Conservation (phyloP, 176 grass and related monocot species). For the Leersia perrieri region DNA sequence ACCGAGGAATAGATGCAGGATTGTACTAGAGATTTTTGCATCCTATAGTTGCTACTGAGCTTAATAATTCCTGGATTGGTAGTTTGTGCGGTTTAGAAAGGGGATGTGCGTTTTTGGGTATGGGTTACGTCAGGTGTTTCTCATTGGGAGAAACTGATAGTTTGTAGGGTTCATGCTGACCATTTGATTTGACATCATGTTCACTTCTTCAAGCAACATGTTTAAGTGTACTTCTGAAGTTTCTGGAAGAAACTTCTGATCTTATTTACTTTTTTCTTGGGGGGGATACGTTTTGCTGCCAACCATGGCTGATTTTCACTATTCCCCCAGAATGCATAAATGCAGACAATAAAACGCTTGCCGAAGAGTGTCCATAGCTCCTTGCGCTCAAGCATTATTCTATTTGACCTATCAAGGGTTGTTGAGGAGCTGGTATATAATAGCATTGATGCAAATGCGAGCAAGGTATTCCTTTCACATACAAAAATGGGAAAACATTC, state of each 20-base stretch:
- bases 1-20: not conserved
- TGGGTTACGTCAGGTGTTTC: not conserved
- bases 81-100: not conserved
- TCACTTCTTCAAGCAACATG: not conserved
- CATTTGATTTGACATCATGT: not conserved
- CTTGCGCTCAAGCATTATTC: conserved; percentile 61
- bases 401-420: conserved; percentile 75
- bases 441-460: conserved; percentile 71
- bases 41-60: not conserved
- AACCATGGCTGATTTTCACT: conserved; percentile 8
- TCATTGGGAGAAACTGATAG: not conserved
- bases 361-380: conserved; percentile 56
- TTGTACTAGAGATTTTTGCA: not conserved
- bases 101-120: not conserved
- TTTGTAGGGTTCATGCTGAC: not conserved
- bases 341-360: conserved; percentile 69
- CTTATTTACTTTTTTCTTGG: not conserved
- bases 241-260: not conserved
- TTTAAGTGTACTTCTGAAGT: not conserved
- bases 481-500: not conserved
- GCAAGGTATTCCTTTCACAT: conserved; percentile 50
- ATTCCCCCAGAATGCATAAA: conserved; percentile 24
- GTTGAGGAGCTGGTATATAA: conserved; percentile 91
- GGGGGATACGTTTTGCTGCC: not conserved
- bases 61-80: not conserved